Evolutionary conservation across 129 eudicot genomes (phyloP), one percentile per base, ranked within the genome.

Genomic region (Arctium minus): DNA sequence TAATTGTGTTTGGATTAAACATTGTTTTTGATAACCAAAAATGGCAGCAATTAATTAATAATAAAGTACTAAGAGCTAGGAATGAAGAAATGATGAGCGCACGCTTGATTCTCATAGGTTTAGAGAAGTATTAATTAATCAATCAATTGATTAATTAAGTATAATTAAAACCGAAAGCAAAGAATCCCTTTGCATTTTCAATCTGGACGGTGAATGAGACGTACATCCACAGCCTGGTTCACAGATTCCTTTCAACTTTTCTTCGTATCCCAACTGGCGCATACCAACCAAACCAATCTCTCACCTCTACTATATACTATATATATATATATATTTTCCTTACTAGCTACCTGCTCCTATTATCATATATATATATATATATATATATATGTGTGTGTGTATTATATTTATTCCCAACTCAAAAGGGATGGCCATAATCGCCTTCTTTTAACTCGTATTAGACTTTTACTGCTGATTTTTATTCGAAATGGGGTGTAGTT

Each of bases 251-350:
- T 82, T 53, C 27, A 33, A 62, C 72, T 81, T 81, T 38, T 70
- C n/a, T 80, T 35, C 81, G 86, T 83, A 82, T 76, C 81, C 76
- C 75, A 82, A 76, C 86, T 82, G 86, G 86, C 86, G 71, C 10
- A 50, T 76, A 83, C 82, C 86, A 75, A 75, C 76, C 85, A 73
- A 81, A 81, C 75, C 85, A 42, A 42, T 62, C 69, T 64, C 46
- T 68, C 73, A 15, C 81, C 35, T 60, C 8, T 75, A 30, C 30
- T 6, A 60, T n/a, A 17, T 39, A 3, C 76, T 74, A 77, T 22
- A 22, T 22, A 22, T 22, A 42, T 44, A 30, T 38, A 11, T 13
- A 56, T 50, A 30, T 12, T 65, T 9, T n/a, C 31, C 65, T 5
- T 72, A 74, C 56, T 11, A 42, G 1, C 39, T 37, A 37, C 53